phyloP scores from a whole-genome alignment of 257 asterid species.

The Jaltomata sinuosa region DNA sequence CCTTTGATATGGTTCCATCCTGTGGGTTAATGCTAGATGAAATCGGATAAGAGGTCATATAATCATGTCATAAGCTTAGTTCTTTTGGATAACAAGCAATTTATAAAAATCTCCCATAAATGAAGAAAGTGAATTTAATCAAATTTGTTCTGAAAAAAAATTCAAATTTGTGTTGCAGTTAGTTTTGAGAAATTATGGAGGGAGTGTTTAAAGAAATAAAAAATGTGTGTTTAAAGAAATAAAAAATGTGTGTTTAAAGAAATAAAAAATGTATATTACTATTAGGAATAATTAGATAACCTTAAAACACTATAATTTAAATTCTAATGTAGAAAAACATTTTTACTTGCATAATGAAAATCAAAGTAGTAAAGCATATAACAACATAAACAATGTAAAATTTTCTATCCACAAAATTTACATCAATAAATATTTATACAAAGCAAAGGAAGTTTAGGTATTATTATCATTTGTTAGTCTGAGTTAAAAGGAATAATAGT shows the following conservation, averaged over 20 bases:
- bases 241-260: no score
- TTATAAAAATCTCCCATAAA: neutral
- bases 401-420: neutral
- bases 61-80: neutral
- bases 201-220: neutral
- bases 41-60: no score
- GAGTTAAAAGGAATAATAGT: neutral
- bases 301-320: neutral
- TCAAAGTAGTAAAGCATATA: neutral
- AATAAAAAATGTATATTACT: no score
- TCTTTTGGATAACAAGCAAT: neutral
- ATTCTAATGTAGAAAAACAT: neutral
- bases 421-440: neutral
- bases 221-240: no score
- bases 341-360: neutral
- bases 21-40: neutral
- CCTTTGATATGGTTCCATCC: neutral
- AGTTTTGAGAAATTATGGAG: neutral
- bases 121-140: neutral
- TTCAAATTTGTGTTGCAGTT: neutral
- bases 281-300: neutral
- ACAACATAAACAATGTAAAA: neutral
- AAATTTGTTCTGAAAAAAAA: neutral
- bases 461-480: neutral
- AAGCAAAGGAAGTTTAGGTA: neutral